These are phyloP conservation scores for Populus tomentosa DNA, from an alignment of 441 rosid genomes.

Conservation along the genomic window DNA sequence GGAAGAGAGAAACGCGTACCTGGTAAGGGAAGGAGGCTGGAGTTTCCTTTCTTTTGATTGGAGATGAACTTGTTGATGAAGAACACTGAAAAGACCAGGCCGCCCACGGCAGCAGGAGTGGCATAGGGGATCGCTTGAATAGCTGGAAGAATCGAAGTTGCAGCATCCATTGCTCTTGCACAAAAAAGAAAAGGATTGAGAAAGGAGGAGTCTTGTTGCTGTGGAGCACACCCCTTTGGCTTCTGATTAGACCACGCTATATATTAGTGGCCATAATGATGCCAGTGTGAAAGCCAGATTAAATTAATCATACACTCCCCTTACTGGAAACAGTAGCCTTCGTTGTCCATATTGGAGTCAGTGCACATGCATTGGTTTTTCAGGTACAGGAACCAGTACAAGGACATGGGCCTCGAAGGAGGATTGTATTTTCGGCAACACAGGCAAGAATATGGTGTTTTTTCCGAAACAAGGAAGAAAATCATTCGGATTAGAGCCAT, in stretches of 20 bases:
- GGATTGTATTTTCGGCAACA: neutral
- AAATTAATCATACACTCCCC: no score
- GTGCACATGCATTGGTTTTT: neutral
- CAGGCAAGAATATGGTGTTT: neutral
- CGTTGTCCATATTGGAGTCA: neutral
- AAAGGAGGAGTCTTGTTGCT: neutral
- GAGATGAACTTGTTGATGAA: conserved; percentile 25
- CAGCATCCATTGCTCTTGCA: conserved; percentile 11
- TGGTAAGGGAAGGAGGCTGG: conserved; percentile 46
- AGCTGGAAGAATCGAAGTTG: conserved; percentile 3
- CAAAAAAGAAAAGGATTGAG: neutral
- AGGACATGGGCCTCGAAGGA: no score
- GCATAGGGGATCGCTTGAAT: conserved; percentile 30
- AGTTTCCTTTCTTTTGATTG: conserved; percentile 23
- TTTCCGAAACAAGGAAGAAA: no score
- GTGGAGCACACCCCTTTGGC: neutral
- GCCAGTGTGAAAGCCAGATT: neutral
- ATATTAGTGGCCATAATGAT: neutral
- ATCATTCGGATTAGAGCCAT: no score
- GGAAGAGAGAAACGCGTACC: conserved; percentile 23
- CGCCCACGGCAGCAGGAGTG: conserved; percentile 38
- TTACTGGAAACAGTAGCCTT: neutral
- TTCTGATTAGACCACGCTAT: neutral
- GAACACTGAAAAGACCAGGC: conserved; percentile 34
- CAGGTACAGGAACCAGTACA: no score